A percentile compares a stretch with the other conserved stretches of the same genome.
Conservation (phyloP, 2,329 filamentous ascomycete genomes). For the Aspergillus chevalieri region DNA sequence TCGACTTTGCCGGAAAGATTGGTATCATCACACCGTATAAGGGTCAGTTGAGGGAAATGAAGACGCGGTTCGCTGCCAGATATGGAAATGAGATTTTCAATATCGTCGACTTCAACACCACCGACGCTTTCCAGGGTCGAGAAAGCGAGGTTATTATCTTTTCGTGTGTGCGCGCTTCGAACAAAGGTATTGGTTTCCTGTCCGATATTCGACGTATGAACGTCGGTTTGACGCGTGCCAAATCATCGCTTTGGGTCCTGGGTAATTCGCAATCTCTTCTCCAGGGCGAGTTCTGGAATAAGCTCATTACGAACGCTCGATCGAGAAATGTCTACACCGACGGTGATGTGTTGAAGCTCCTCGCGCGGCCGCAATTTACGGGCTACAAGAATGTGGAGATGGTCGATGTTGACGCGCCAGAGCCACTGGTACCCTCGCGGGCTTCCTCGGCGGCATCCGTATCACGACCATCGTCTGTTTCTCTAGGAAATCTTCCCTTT, state of each 20-base stretch:
- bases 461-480: constrained; percentile 28
- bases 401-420: constrained; percentile 26
- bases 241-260: constrained; percentile 92
- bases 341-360: constrained; percentile 54
- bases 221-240: constrained; percentile 92
- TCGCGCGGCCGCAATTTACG: constrained; percentile 48
- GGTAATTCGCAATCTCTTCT: constrained; percentile 82
- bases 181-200: constrained; percentile 96
- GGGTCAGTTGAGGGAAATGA: constrained; percentile 77
- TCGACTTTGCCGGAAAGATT: constrained; percentile 73
- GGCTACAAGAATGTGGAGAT: constrained; percentile 41
- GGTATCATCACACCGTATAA: constrained; percentile 99
- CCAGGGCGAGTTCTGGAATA: constrained; percentile 86
- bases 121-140: constrained; percentile 93
- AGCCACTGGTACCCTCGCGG: constrained; percentile 8
- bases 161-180: constrained; percentile 89
- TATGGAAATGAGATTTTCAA: constrained; percentile 72
- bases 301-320: constrained; percentile 75
- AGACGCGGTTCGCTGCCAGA: constrained; percentile 61
- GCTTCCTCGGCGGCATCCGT: constrained; percentile 18
- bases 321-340: constrained; percentile 68
- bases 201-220: constrained; percentile 99
- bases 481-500: constrained; percentile 14
- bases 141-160: constrained; percentile 99
- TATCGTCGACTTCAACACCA: constrained; percentile 94